Conservation (phyloP, 2,329 filamentous ascomycete species). For the Pseudophaeomoniella oleicola region DNA sequence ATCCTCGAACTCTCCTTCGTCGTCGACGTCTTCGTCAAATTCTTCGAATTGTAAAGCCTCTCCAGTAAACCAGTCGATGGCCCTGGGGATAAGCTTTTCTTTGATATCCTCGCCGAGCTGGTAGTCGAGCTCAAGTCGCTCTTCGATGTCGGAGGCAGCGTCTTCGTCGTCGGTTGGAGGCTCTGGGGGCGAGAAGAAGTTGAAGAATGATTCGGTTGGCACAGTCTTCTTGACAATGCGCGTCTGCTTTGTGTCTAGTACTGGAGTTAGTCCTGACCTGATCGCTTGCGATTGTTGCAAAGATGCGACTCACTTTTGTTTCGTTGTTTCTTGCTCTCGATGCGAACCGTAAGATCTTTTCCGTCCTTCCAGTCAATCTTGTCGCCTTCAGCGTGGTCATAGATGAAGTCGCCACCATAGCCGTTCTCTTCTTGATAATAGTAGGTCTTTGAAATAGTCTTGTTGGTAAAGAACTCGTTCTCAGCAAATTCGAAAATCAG, state of each 20-base stretch:
- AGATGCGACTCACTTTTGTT: constrained; percentile 72
- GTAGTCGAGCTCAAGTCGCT: constrained; percentile 95
- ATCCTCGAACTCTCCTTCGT: constrained; percentile 74
- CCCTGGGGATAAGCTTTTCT: constrained; percentile 96
- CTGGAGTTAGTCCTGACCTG: too few relatives aligned
- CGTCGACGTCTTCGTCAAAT: constrained; percentile 69
- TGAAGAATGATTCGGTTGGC: constrained; percentile 96
- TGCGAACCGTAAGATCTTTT: constrained; percentile 82
- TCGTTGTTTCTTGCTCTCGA: constrained; percentile 98
- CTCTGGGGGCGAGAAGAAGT: constrained; percentile 95
- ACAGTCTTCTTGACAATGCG: constrained; percentile 98
- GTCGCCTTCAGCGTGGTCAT: constrained; percentile 95
- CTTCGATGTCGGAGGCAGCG: constrained; percentile 81
- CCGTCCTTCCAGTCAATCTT: constrained; percentile 94
- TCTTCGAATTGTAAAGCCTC: constrained; percentile 96
- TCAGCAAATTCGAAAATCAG: constrained; percentile 93
- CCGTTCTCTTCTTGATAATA: constrained; percentile 98
- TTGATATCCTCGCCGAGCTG: constrained; percentile 99
- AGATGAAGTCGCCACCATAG: constrained; percentile 98
- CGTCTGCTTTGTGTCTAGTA: constrained; percentile 90
- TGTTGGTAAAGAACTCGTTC: constrained; percentile 97
- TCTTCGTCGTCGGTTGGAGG: constrained; percentile 59
- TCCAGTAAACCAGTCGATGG: constrained; percentile 98
- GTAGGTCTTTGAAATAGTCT: constrained; percentile 94
- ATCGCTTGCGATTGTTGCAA: not conserved